phyloP scores from a whole-genome alignment of 306 rosid genomes.

The Mimosa bimucronata region DNA sequence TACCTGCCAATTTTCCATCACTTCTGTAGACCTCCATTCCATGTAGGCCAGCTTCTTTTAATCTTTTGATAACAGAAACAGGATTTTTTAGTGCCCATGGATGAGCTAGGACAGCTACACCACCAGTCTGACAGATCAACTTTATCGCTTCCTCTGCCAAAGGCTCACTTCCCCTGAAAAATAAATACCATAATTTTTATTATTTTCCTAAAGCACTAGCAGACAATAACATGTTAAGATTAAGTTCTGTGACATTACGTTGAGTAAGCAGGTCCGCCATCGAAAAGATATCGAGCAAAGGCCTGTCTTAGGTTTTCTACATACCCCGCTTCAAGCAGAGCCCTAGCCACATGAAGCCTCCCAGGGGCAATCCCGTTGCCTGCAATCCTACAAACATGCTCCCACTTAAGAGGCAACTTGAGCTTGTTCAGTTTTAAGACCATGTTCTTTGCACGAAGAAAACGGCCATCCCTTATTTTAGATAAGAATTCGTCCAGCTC shows the following conservation, averaged over 20 bases:
- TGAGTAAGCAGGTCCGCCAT: conserved; percentile 98
- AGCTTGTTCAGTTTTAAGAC: conserved; percentile 84
- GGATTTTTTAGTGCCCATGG: conserved; percentile 96
- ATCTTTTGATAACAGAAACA: conserved; percentile 61
- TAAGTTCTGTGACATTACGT: conserved; percentile 61
- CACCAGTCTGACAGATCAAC: conserved; percentile 78
- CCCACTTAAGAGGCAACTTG: conserved; percentile 89
- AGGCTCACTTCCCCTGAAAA: conserved; percentile 95
- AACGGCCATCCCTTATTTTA: conserved; percentile 89
- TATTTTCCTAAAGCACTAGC: background rate
- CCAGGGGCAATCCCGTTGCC: conserved; percentile 98
- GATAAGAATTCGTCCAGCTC: conserved; percentile 73
- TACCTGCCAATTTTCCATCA: conserved; percentile 90
- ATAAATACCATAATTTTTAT: conserved; percentile 11
- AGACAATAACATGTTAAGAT: conserved; percentile 28
- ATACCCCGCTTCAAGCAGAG: conserved; percentile 92
- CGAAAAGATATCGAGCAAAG: conserved; percentile 86
- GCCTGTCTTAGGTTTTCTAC: conserved; percentile 94
- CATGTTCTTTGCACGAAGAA: conserved; percentile 84
- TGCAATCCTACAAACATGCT: conserved; percentile 88
- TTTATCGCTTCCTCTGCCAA: conserved; percentile 74
- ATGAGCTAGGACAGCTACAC: conserved; percentile 94
- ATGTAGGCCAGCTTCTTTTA: conserved; percentile 94
- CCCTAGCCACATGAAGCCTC: conserved; percentile 92
- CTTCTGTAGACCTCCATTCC: conserved; percentile 95